phyloP scores from a whole-genome alignment of 2,329 filamentous ascomycete genomes.

The Exserohilum rostratum region DNA sequence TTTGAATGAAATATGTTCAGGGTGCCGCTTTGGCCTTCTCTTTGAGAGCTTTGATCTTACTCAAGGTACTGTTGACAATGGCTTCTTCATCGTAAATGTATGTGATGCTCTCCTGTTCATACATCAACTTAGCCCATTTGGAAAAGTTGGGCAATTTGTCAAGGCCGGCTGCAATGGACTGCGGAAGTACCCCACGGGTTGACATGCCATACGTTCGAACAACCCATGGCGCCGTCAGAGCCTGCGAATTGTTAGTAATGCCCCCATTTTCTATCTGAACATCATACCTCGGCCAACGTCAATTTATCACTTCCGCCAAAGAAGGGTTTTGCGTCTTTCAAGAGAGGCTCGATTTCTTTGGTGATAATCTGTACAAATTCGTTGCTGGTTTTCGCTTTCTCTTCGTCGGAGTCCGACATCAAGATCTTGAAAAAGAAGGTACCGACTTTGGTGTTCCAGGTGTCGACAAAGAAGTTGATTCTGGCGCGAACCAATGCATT shows the following conservation, averaged over 20 bases:
- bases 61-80: constrained; percentile 24
- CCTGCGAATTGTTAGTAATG: constrained; percentile 49
- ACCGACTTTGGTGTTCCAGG: constrained; percentile 68
- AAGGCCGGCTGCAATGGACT: constrained; percentile 55
- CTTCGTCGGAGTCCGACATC: constrained; percentile 56
- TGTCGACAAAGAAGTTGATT: constrained; percentile 74
- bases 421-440: constrained; percentile 54
- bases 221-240: constrained; percentile 69
- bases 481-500: constrained; percentile 68
- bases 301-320: constrained; percentile 58
- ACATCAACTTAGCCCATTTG: constrained; percentile 68
- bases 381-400: constrained; percentile 54
- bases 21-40: constrained; percentile 30
- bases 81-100: constrained; percentile 44
- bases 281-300: constrained; percentile 73
- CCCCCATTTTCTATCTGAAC: background rate
- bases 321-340: constrained; percentile 57
- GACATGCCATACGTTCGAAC: constrained; percentile 63
- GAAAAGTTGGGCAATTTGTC: constrained; percentile 68
- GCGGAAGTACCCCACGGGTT: constrained; percentile 62
- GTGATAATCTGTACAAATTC: constrained; percentile 62
- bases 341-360: constrained; percentile 76
- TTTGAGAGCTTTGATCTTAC: constrained; percentile 36
- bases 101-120: constrained; percentile 69
- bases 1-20: too few relatives aligned